Base-by-base conservation (phyloP, 768 basidiomycete genomes). In the Rubroboletus pulcherrimus region DNA sequence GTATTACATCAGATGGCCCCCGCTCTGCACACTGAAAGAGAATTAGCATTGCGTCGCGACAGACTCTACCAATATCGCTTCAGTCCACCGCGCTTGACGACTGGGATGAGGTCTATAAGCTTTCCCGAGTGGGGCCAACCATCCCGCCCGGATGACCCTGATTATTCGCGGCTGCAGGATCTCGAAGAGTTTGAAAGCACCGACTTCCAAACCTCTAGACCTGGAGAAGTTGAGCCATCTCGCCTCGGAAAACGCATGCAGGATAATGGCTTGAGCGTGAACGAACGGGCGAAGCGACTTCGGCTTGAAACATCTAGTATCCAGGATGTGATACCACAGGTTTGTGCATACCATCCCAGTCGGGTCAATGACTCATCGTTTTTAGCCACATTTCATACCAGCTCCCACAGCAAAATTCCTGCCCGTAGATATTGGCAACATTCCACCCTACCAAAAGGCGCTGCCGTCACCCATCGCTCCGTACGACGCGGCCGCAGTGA, bases 181-280 rank as follows among this genome's bases (percentile, higher is more conserved):
- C 67, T 83, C 54, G 75, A 77, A 43, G 78, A 79, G 15, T 83
- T 82, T 51, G 47, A 68, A 41, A 71, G 63, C 26, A 74, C 75
- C 19, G 66, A 76, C 53, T 64, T 77, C 39, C 50, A 47, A 38
- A 42, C 43, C 35, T 46, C 40, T 49, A 35, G 44, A 24, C n/a
- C 6, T 4, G 40, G 1, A 7, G 4, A n/a, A 8, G 31, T 11
- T 1, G 46, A 33, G 24, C 34, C 39, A 12, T 30, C 39, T 54
- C 52, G 21, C 26, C 52, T 7, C 15, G 55, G 40, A 38, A 68
- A 62, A 37, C 58, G 61, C 39, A 7, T 43, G 24, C 56, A 49
- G 21, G 54, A 49, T 12, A 15, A 19, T 19, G 40, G 24, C 11
- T 17, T 30, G 40, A 51, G 15, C 24, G 35, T 44, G 17, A 53